A percentile compares a stretch with the other conserved stretches of the same genome.
Evolutionary conservation across 106 monocot genomes (phyloP).

Genomic region (Acorus gramineus): DNA sequence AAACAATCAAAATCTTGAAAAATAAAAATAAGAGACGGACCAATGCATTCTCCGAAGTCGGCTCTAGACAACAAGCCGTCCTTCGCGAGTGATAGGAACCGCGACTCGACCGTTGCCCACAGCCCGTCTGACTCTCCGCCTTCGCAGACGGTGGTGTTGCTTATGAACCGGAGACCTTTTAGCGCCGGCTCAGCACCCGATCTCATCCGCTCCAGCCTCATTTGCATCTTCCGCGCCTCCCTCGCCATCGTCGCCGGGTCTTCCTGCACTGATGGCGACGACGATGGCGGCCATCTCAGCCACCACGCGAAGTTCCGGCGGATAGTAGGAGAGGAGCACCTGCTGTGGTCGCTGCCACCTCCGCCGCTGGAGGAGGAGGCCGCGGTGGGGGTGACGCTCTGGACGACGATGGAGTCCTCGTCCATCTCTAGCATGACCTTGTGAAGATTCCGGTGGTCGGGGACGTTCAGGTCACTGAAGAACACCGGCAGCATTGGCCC

Average conservation of each 20-base stretch:
- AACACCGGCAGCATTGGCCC: constrained; percentile 31
- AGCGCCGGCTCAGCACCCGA: constrained; percentile 58
- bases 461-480: constrained; percentile 32
- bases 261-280: constrained; percentile 12
- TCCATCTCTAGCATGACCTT: constrained; percentile 79
- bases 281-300: too few species aligned
- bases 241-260: constrained; percentile 27
- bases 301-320: constrained; percentile 63
- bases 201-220: constrained; percentile 47
- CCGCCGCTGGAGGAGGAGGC: constrained; percentile 1
- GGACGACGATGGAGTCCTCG: constrained; percentile 56
- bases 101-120: constrained; percentile 55
- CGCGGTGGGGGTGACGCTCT: constrained; percentile 38
- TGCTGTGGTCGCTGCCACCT: not conserved
- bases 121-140: constrained; percentile 22
- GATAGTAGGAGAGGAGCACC: constrained; percentile 24
- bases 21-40: constrained; percentile 4
- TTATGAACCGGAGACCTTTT: constrained; percentile 67
- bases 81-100: constrained; percentile 40
- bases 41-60: constrained; percentile 87
- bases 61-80: constrained; percentile 64
- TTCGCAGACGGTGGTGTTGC: constrained; percentile 25
- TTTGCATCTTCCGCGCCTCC: constrained; percentile 38
- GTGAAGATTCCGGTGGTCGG: too few species aligned
- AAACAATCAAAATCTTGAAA: not conserved